phyloP scores from a whole-genome alignment of 345 rosid genomes.

The Psidium friedrichsthalianum region DNA sequence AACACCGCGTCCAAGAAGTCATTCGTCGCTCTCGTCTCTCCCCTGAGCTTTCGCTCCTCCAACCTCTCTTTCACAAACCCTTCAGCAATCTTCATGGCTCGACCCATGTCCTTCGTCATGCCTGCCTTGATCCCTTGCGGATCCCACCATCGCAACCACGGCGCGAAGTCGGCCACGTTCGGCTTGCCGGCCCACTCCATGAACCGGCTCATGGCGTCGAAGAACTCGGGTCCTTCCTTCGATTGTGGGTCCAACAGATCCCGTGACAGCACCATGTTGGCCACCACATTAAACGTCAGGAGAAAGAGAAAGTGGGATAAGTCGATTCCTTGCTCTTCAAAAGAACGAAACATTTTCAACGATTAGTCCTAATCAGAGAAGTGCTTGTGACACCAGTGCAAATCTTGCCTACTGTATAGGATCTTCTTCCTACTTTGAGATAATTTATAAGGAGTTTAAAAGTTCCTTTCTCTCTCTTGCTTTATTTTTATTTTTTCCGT shows the following conservation, averaged over 20 bases:
- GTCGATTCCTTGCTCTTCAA: not conserved
- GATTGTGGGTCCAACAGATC: not conserved
- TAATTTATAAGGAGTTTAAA: not conserved
- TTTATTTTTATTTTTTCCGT: too few species aligned
- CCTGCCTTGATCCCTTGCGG: slow-evolving; percentile 16
- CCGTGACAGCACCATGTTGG: not conserved
- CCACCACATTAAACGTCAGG: not conserved
- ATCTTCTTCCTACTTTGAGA: not conserved
- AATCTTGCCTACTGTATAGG: not conserved
- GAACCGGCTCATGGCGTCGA: not conserved
- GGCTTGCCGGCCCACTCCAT: not conserved
- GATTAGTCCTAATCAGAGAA: not conserved
- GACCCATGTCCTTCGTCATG: not conserved
- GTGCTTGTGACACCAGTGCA: not conserved
- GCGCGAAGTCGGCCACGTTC: not conserved
- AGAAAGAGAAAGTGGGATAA: not conserved
- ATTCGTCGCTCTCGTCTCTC: not conserved
- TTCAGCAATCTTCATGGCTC: not conserved
- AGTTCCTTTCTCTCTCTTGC: not conserved
- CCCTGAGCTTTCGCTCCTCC: not conserved
- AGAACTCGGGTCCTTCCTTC: not conserved
- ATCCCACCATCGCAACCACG: slow-evolving; percentile 6
- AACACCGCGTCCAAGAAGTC: not conserved
- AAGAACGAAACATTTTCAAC: not conserved
- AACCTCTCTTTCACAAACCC: not conserved